A percentile compares a stretch with the other conserved stretches of the same genome.
Evolutionary conservation across 768 basidiomycete species (phyloP).

Genomic region (Mycena galopus): DNA sequence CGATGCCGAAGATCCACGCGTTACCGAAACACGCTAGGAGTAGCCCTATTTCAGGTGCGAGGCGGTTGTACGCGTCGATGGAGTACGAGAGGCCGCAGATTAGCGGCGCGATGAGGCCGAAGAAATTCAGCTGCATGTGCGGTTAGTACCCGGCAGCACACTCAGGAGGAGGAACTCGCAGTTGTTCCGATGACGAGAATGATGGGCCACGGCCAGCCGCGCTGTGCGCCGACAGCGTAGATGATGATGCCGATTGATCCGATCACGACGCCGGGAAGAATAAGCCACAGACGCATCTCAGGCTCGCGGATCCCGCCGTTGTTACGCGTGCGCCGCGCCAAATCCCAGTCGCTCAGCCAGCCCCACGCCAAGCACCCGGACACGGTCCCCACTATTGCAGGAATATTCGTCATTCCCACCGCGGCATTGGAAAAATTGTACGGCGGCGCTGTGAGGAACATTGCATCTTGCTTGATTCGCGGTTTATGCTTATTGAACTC

Average conservation of each 20-base stretch:
- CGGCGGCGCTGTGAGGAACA: slow-evolving; percentile 1
- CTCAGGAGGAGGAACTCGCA: not conserved
- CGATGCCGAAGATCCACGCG: slow-evolving; percentile 25
- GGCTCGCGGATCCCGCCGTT: slow-evolving; percentile 28
- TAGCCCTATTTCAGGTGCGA: slow-evolving; percentile 23
- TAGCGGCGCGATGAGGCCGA: slow-evolving; percentile 27
- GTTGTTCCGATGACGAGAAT: slow-evolving; percentile 22
- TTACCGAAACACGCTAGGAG: slow-evolving; percentile 27
- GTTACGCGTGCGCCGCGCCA: slow-evolving; percentile 30
- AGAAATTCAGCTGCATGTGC: slow-evolving; percentile 20
- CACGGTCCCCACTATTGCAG: slow-evolving; percentile 10
- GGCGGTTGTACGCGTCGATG: slow-evolving; percentile 29
- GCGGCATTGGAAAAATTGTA: slow-evolving; percentile 23
- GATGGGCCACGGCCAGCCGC: slow-evolving; percentile 22
- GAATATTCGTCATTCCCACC: slow-evolving; percentile 23
- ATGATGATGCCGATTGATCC: slow-evolving; percentile 18
- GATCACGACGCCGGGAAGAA: slow-evolving; percentile 10
- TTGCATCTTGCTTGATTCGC: not conserved
- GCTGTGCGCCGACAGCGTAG: slow-evolving; percentile 26
- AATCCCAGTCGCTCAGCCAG: slow-evolving; percentile 27
- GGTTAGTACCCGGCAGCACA: not conserved
- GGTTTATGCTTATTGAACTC: not conserved
- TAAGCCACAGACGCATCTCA: slow-evolving; percentile 29
- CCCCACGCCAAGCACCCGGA: slow-evolving; percentile 20
- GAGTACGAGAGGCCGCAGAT: slow-evolving; percentile 24